Base-by-base conservation (phyloP, 257 asterid genomes). In the Plantago ovata region DNA sequence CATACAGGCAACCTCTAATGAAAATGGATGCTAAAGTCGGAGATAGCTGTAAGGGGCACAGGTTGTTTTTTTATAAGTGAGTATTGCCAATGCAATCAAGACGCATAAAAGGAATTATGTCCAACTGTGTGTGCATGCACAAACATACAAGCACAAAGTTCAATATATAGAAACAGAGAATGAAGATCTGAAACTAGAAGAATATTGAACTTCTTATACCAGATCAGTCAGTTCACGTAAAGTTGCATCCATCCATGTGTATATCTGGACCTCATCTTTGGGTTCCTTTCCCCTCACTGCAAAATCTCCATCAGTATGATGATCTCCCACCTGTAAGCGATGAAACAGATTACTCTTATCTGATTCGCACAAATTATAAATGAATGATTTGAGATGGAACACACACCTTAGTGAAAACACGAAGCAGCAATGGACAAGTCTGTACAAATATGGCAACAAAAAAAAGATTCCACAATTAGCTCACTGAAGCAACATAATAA, bases 161-260 rank as follows among this genome's bases (percentile, higher is more conserved):
- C 58, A 60, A 62, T 38, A 19, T 43, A 16, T 38, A 47, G 42
- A 60, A 39, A 16, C 32, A 14, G 53, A 54, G 22, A 13, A 58
- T 22, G 65, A 47, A 45, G 21, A 24, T 16, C 36, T 23, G 42
- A 60, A 52, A 58, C 44, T 9, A 65, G 13, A 58, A 43, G 16
- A 39, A 72, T 33, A 52, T 20, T 20, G 40, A 15, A 52, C 24
- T 38, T 63, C 13, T 62, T 69, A 50, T 82, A 93, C 99, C 97
- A 93, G 83, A 81, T 93, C 99, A 67, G 97, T 93, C 74, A 93
- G 70, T 71, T 93, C 99, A 15, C 97, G 97, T 64, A 93, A 73
- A 52, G 96, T 93, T 9, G 99, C 97, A 83, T 93, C 99, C 99
- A 89, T 50, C 99, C 99, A 93, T 10, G 99, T 93, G 62, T 89